Evolutionary conservation across 2,329 filamentous ascomycete genomes (phyloP).

Genomic region (Lachnellula occidentalis): DNA sequence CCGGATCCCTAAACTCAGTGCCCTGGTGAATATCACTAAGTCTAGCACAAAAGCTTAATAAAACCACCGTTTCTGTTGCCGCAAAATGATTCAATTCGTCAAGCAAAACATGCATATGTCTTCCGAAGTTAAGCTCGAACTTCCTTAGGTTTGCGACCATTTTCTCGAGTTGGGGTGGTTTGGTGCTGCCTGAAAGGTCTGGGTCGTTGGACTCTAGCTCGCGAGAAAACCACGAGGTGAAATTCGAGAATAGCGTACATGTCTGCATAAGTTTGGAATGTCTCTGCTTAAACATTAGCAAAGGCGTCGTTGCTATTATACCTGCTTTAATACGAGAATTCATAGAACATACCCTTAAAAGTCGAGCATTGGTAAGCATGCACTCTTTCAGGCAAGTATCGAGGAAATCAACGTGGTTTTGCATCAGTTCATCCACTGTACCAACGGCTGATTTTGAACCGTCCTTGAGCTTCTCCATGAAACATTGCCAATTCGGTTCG

Average conservation of each 20-base stretch:
- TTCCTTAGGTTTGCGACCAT: neutral
- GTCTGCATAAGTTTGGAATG: neutral
- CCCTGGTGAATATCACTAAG: neutral
- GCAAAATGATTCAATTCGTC: neutral
- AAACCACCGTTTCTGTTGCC: neutral
- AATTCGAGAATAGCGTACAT: neutral
- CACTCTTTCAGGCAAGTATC: constrained; percentile 95
- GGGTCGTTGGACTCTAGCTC: neutral
- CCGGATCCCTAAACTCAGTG: neutral
- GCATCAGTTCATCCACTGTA: constrained; percentile 94
- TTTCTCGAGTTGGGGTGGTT: neutral
- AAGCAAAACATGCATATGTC: neutral
- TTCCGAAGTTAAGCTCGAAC: neutral
- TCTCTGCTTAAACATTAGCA: neutral
- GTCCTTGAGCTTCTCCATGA: constrained; percentile 74
- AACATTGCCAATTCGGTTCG: constrained; percentile 88
- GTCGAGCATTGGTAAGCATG: constrained; percentile 93
- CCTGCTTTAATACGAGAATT: neutral
- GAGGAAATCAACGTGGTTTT: constrained; percentile 93
- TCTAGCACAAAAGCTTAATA: neutral
- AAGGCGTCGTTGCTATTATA: neutral
- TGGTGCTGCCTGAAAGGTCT: neutral
- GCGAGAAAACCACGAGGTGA: neutral
- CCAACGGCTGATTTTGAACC: constrained; percentile 37
- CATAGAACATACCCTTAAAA: constrained; percentile 66